These are phyloP conservation scores for Phaeophleospora eucalypticola DNA, from an alignment of 2,329 filamentous ascomycete genomes.

Conservation along the genomic window DNA sequence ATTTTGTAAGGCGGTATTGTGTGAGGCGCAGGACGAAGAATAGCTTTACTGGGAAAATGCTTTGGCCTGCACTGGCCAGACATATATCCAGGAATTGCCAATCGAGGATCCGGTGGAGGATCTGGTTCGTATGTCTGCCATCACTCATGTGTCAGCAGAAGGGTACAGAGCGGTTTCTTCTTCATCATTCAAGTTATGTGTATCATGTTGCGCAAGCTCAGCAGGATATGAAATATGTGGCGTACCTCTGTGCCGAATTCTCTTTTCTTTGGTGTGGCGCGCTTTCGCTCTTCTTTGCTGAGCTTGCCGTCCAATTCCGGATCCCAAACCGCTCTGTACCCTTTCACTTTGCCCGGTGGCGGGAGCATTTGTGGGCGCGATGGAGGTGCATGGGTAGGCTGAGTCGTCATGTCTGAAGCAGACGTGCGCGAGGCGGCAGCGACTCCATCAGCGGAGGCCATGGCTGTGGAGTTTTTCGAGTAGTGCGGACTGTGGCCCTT, in stretches of 20 bases:
- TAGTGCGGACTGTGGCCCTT: constrained; percentile 53
- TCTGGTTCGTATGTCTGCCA: constrained; percentile 59
- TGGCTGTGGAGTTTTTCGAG: constrained; percentile 23
- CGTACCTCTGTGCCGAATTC: constrained; percentile 41
- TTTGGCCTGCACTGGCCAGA: constrained; percentile 45
- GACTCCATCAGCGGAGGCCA: constrained; percentile 25
- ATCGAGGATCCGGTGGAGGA: constrained; percentile 78
- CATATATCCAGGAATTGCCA: constrained; percentile 62
- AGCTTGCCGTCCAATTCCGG: constrained; percentile 58
- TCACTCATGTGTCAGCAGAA: constrained; percentile 35
- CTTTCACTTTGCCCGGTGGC: constrained; percentile 50
- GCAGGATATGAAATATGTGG: constrained; percentile 34
- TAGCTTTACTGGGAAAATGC: constrained; percentile 64
- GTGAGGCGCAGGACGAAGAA: constrained; percentile 68
- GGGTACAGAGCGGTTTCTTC: constrained; percentile 37
- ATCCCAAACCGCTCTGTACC: constrained; percentile 59
- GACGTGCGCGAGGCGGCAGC: constrained; percentile 19
- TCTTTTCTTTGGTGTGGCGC: constrained; percentile 32
- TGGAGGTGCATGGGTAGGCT: constrained; percentile 37
- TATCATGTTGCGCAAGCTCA: constrained; percentile 36
- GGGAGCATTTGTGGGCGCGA: constrained; percentile 47
- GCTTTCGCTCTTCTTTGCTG: constrained; percentile 53
- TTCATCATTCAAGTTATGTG: constrained; percentile 30
- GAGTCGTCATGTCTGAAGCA: constrained; percentile 22
- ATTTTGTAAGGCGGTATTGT: constrained; percentile 76